Evolutionary conservation across 176 grass and related monocot genomes (phyloP).

Genomic region (Pontederia paniculata): DNA sequence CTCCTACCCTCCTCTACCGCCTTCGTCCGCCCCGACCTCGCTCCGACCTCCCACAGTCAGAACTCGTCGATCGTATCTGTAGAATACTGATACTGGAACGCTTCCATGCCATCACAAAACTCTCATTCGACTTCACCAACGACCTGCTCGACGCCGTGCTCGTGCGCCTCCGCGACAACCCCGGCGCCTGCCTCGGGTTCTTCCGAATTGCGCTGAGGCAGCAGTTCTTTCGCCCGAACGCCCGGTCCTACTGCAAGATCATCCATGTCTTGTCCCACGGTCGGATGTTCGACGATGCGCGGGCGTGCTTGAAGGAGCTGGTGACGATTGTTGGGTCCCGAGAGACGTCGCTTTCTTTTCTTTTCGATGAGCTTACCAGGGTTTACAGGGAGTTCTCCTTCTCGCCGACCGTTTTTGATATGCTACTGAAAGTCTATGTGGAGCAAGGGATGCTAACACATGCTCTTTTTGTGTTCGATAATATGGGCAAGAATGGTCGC

Average conservation of each 20-base stretch:
- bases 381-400: constrained; percentile 72
- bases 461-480: constrained; percentile 77
- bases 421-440: constrained; percentile 55
- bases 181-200: constrained; percentile 39
- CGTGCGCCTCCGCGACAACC: constrained; percentile 52
- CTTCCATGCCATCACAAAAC: constrained; percentile 40
- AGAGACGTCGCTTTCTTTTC: constrained; percentile 6
- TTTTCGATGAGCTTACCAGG: constrained; percentile 47
- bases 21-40: constrained; percentile 6
- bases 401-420: constrained; percentile 62
- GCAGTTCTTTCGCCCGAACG: constrained; percentile 28
- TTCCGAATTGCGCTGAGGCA: constrained; percentile 38
- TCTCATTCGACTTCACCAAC: constrained; percentile 45
- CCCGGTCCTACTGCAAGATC: constrained; percentile 53
- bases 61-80: constrained; percentile 53
- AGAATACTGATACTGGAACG: constrained; percentile 74
- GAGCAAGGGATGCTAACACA: constrained; percentile 24
- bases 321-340: constrained; percentile 11
- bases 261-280: constrained; percentile 62
- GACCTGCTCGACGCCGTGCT: constrained; percentile 54
- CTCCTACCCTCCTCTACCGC: neutral
- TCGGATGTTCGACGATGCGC: constrained; percentile 43
- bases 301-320: constrained; percentile 38
- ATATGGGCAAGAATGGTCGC: constrained; percentile 61
- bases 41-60: neutral